Evolutionary conservation across 371 early-diverging fungal species (phyloP), one percentile per base, ranked within the genome.

Genomic region (Gilbertella persicaria): DNA sequence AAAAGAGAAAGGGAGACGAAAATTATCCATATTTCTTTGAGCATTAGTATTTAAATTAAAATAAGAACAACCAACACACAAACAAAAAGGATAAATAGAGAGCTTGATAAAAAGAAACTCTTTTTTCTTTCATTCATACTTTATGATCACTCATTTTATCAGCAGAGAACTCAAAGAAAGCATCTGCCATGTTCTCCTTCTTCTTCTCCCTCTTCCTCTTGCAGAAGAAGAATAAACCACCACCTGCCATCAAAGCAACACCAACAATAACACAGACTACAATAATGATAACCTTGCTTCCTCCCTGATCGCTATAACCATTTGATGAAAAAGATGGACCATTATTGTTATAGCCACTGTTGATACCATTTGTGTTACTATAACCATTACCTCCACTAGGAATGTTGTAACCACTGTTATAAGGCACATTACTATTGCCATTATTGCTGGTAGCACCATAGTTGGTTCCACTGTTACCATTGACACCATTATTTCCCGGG

Each of bases 171-270:
- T 68, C 65, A 14, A 68, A 56, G 35, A 60, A 64, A 14, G 69
- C 69, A 40, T 64, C 62, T 14, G 69, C 65, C 65, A 68, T 68
- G 25, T 57, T 64, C 37, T 68, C 69, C 40, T 64, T 68, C 39
- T 64, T 67, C 26, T 49, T 53, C 14, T 61, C 62, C 38, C 53
- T 64, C 58, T 62, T 50, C 12, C 46, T 57, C 45, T 54, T 53
- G 36, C 58, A 57, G 14, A 62, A 45, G 25, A 50, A 49, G 26
- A 68, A 53, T 9, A 68, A 21, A 0, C 48, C 62, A 25, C 49
- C 23, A 5, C 53, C 66, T 16, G 62, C 45, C 30, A 69, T 51
- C 0, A 69, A 3, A 3, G 45, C 52, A 0, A 69, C 38, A 25
- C 61, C 58, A 25, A 50, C 52, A 14, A 69, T 33, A 2, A 62